Evolutionary conservation across 2,329 filamentous ascomycete species (phyloP), one percentile per base, ranked within the genome.

Genomic region (Sporothrix curviconia): DNA sequence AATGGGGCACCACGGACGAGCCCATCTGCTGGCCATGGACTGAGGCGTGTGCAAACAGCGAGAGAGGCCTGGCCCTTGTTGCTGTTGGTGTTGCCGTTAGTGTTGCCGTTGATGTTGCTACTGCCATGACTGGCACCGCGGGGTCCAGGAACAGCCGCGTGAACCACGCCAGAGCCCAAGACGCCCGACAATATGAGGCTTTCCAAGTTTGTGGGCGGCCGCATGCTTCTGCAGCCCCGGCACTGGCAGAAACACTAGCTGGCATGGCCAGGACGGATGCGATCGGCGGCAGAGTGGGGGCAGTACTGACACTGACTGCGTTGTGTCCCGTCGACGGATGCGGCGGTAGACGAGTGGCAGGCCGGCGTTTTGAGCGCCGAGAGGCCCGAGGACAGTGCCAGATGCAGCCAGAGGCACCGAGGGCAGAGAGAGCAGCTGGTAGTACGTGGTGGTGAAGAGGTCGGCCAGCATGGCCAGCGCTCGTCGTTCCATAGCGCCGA

Each of bases 341-440:
- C 7, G 17, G 25, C 25, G 11, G 37, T 25, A 22, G 77, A 75
- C 1, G 87, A 87, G 73, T 97, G 92, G 69, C 94, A 99, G 15
- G 90, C 86, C 0, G 94, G 94, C 1, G 94, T 97, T 72, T 99
- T 99, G 63, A 99, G 85, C 1, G 94, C 92, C 0, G 92, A 96
- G 9, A 99, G 81, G 7, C 94, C 94, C 0, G 92, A 91, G 1
- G 87, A 90, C 9, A 99, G 82, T 12, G 94, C 94, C 61, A 95
- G 87, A 72, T 97, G 90, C 25, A 99, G 83, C n/a, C 17, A 96
- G 82, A 0, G 94, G 92, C 19, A 86, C 83, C 2, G 87, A 80
- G 0, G 94, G 92, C 0, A 99, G 82, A 15, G 86, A 85, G 62
- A 96, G 86, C 4, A 99, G 84, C 44, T 80, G 84, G 75, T 96